Percentiles rank a stretch among this genome's conserved stretches.
These are phyloP conservation scores for Clavariopsis aquatica DNA, from an alignment of 495 filamentous ascomycete species.

Conservation along the genomic window DNA sequence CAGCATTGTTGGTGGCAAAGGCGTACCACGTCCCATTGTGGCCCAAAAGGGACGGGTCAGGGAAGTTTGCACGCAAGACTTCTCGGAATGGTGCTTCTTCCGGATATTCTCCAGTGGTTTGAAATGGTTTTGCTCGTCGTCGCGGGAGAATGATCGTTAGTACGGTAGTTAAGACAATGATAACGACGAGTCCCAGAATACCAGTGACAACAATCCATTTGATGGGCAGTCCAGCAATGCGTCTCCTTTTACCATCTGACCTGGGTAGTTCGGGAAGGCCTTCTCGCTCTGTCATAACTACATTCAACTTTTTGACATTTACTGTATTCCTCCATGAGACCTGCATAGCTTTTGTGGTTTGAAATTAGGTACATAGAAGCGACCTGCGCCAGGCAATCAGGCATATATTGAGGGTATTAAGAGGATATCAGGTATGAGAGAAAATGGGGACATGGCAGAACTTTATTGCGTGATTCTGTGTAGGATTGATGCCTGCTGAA, in stretches of 20 bases:
- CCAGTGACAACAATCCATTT: background rate
- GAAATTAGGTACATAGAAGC: too few relatives aligned
- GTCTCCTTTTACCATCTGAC: background rate
- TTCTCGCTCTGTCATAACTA: too few relatives aligned
- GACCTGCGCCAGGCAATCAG: too few relatives aligned
- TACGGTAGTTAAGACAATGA: background rate
- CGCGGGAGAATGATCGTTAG: background rate
- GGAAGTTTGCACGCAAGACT: constrained; percentile 35
- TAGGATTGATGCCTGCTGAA: too few relatives aligned
- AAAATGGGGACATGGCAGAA: too few relatives aligned
- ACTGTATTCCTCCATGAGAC: too few relatives aligned
- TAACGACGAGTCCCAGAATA: background rate
- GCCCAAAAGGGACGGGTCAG: constrained; percentile 35
- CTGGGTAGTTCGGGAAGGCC: background rate
- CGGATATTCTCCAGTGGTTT: background rate
- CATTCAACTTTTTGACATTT: too few relatives aligned
- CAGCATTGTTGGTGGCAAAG: constrained; percentile 40
- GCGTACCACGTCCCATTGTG: constrained; percentile 36
- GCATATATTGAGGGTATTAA: too few relatives aligned
- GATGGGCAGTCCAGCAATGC: background rate
- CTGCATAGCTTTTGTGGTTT: too few relatives aligned
- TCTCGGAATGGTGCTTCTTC: constrained; percentile 8
- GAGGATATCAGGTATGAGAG: too few relatives aligned
- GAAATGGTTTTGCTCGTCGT: background rate
- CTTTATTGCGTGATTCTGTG: too few relatives aligned